Percentiles rank a stretch among this genome's conserved stretches.
phyloP scores from a whole-genome alignment of 192 early-diverging fungal genomes.

The Backusella circina region DNA sequence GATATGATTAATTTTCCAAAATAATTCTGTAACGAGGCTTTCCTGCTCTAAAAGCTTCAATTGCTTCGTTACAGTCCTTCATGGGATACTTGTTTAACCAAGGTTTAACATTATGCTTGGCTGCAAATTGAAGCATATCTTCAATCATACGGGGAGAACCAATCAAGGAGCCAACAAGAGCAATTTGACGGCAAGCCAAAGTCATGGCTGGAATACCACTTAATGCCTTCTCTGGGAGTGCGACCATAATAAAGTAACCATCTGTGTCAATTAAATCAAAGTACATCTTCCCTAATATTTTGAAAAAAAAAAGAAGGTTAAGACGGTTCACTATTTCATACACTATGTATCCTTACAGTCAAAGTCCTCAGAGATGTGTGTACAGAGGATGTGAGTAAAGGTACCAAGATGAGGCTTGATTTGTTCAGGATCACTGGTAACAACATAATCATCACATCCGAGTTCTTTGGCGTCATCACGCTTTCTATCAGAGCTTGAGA shows the following conservation, averaged over 20 bases:
- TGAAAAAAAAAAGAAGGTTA: background rate
- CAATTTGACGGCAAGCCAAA: constrained; percentile 31
- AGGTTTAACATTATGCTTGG: constrained; percentile 55
- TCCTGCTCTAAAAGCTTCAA: constrained; percentile 43
- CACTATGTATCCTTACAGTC: background rate
- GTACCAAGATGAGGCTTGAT: background rate
- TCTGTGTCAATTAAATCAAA: constrained; percentile 17
- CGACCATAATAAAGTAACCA: constrained; percentile 63
- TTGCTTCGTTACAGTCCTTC: constrained; percentile 45
- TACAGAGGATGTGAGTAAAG: constrained; percentile 31
- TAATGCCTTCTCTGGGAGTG: constrained; percentile 45
- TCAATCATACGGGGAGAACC: constrained; percentile 50
- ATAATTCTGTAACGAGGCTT: constrained; percentile 57
- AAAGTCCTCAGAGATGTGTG: constrained; percentile 10
- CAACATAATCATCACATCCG: constrained; percentile 44
- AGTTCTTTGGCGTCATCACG: constrained; percentile 53
- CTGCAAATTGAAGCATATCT: constrained; percentile 62
- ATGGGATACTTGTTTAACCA: constrained; percentile 54
- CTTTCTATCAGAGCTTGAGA: constrained; percentile 57
- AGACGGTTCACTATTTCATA: background rate
- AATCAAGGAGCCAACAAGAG: constrained; percentile 56
- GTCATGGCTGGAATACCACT: constrained; percentile 10
- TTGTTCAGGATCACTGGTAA: constrained; percentile 11
- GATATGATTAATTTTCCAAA: constrained; percentile 47
- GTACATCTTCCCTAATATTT: background rate